These are phyloP conservation scores for Tulasnella sp. DNA, from an alignment of 768 basidiomycete species.

Conservation along the genomic window DNA sequence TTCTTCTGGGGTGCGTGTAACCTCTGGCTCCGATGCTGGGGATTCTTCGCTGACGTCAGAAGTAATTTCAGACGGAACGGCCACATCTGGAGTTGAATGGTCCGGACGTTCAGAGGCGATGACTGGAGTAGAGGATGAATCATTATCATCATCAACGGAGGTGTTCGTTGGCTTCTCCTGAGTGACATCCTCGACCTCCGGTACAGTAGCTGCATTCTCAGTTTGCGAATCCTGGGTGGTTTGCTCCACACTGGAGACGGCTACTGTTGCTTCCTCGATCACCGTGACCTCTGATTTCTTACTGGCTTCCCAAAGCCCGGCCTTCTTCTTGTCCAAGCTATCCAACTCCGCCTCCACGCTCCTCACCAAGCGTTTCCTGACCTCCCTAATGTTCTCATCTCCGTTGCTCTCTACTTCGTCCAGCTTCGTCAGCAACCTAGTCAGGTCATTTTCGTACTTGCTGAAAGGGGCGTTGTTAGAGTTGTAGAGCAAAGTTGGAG, in stretches of 20 bases:
- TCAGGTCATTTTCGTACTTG: conserved; percentile 47
- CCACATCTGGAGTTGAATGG: too few species aligned
- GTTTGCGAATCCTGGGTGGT: too few species aligned
- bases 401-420: conserved; percentile 60
- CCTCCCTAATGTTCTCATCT: conserved; percentile 37
- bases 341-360: conserved; percentile 48
- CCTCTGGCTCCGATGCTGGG: too few species aligned
- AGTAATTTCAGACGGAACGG: too few species aligned
- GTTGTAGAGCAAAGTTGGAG: conserved; percentile 45
- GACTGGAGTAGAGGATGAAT: too few species aligned
- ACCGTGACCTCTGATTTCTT: conserved; percentile 8
- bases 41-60: too few species aligned
- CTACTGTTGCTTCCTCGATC: background rate
- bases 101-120: too few species aligned
- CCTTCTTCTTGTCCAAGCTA: conserved; percentile 32
- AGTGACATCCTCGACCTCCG: too few species aligned
- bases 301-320: conserved; percentile 24
- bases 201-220: too few species aligned
- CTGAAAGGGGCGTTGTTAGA: conserved; percentile 47
- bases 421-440: conserved; percentile 48
- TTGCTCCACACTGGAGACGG: background rate
- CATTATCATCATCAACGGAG: too few species aligned
- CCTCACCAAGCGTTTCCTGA: conserved; percentile 40
- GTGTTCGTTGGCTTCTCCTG: too few species aligned
- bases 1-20: too few species aligned